These are phyloP conservation scores for Phytopythium boreale DNA, from an alignment of 352 stramenopile genomes.

Conservation along the genomic window DNA sequence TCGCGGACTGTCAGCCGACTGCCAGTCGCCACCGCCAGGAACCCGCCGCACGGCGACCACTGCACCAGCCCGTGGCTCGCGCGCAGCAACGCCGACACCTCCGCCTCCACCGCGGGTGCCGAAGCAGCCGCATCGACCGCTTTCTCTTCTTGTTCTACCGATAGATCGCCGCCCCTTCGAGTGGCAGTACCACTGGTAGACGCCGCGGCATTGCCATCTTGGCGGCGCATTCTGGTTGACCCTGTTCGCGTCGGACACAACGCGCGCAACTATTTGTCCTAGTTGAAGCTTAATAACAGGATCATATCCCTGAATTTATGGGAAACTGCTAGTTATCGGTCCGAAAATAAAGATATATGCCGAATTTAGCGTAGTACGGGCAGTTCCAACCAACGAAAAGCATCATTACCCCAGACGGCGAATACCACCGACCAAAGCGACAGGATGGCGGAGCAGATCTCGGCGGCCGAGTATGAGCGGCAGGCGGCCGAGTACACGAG, in stretches of 20 bases:
- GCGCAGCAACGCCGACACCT: conserved; percentile 55
- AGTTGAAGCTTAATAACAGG: not conserved
- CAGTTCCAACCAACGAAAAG: conserved; percentile 5
- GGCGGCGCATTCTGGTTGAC: not conserved
- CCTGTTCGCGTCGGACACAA: not conserved
- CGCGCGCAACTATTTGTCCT: not conserved
- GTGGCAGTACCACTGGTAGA: not conserved
- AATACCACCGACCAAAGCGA: too few species aligned
- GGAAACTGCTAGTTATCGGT: not conserved
- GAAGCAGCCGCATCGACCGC: not conserved
- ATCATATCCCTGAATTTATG: not conserved
- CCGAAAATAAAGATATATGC: not conserved
- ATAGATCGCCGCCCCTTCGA: not conserved
- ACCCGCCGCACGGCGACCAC: conserved; percentile 64
- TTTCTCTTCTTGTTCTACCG: not conserved
- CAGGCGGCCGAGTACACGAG: conserved; percentile 69
- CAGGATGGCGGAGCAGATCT: conserved; percentile 35
- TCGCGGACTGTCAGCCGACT: conserved; percentile 65
- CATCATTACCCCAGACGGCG: too few species aligned
- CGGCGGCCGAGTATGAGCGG: conserved; percentile 50
- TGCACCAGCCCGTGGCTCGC: conserved; percentile 54
- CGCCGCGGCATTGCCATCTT: not conserved
- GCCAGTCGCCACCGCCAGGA: conserved; percentile 42
- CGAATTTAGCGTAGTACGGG: not conserved
- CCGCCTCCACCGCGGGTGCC: conserved; percentile 8